Percentiles rank a stretch among this genome's conserved stretches.
phyloP scores from a whole-genome alignment of 768 basidiomycete genomes.

The Lactarius tabidus region DNA sequence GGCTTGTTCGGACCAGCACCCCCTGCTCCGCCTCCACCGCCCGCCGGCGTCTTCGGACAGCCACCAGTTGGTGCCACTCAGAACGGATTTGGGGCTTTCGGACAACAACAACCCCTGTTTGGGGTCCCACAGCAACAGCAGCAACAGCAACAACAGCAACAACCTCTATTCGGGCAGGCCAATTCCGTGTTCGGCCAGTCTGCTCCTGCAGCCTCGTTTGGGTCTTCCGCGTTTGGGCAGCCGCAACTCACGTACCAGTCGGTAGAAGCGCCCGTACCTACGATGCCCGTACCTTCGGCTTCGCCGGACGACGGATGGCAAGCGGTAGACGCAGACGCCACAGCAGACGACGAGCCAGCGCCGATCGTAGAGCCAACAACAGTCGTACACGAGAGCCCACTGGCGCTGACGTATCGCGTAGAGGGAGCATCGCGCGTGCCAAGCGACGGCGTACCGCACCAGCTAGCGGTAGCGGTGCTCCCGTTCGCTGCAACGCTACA shows the following conservation, averaged over 20 bases:
- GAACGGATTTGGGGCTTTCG: background rate
- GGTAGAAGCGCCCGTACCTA: no score
- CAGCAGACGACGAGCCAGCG: background rate
- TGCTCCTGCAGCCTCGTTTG: background rate
- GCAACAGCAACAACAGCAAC: background rate
- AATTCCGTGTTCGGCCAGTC: background rate
- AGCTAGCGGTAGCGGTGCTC: slow-evolving; percentile 48
- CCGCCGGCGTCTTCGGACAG: no score
- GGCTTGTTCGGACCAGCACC: background rate
- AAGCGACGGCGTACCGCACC: slow-evolving; percentile 51
- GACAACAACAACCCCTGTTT: background rate
- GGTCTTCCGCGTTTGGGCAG: background rate
- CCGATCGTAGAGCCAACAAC: slow-evolving; percentile 37
- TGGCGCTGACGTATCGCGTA: slow-evolving; percentile 50
- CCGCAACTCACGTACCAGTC: background rate
- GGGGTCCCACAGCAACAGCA: background rate
- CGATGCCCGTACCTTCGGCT: no score
- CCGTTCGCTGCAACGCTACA: slow-evolving; percentile 44
- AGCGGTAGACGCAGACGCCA: background rate
- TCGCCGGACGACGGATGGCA: background rate
- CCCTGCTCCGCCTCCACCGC: background rate
- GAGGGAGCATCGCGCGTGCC: slow-evolving; percentile 49
- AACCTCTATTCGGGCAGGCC: background rate
- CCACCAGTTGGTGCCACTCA: no score
- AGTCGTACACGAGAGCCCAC: slow-evolving; percentile 48